phyloP scores from a whole-genome alignment of 768 basidiomycete species.

The Candolleomyces aberdarensis region DNA sequence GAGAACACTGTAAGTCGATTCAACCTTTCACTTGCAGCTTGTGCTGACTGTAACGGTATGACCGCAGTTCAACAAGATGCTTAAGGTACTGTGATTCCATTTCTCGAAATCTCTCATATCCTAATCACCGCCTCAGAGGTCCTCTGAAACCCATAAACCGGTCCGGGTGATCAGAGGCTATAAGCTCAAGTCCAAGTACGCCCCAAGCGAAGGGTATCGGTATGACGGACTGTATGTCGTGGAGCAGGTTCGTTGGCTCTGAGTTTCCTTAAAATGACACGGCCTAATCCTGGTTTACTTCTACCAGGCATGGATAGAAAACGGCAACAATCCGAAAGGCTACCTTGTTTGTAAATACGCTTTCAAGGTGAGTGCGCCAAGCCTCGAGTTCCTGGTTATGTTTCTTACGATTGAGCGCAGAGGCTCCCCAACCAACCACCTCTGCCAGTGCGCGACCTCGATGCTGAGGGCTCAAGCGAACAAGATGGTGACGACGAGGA shows the following conservation, averaged over 20 bases:
- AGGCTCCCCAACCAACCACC: constrained; percentile 56
- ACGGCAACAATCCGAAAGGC: constrained; percentile 64
- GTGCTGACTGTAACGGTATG: neutral
- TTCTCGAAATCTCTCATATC: neutral
- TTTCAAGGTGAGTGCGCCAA: constrained; percentile 56
- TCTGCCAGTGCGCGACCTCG: constrained; percentile 33
- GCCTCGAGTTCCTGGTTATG: neutral
- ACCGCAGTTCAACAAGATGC: constrained; percentile 58
- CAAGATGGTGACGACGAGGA: constrained; percentile 15
- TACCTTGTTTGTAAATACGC: constrained; percentile 83
- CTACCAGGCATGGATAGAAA: constrained; percentile 67
- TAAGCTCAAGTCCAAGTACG: constrained; percentile 70
- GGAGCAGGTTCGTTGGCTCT: constrained; percentile 49
- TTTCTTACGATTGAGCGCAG: constrained; percentile 24
- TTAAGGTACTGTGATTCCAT: constrained; percentile 42
- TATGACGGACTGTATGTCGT: constrained; percentile 89
- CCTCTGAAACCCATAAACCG: constrained; percentile 77
- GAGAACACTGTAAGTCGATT: constrained; percentile 48
- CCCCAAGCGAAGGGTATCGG: constrained; percentile 85
- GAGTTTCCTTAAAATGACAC: neutral
- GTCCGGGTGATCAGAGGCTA: constrained; percentile 86
- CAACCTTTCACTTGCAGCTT: neutral
- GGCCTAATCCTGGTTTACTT: neutral
- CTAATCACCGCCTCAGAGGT: constrained; percentile 43
- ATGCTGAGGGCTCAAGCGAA: constrained; percentile 16